Conservation (phyloP, 1,284 basidiomycete genomes). For the Mycena citricolor region DNA sequence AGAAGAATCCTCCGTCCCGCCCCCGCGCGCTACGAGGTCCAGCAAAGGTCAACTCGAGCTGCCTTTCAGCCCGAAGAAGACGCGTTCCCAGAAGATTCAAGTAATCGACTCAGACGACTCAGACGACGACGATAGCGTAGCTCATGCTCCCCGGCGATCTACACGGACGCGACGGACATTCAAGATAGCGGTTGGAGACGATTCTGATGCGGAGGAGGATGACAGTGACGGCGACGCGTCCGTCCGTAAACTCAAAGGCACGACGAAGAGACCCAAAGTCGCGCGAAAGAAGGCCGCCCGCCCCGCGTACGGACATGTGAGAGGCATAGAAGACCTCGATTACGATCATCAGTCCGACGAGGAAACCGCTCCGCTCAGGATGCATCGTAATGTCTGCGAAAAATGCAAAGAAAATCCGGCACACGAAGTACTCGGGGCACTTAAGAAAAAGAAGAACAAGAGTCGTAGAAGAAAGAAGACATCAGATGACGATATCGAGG, state of each 20-base stretch:
- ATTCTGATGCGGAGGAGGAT: constrained; percentile 31
- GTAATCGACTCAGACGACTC: constrained; percentile 42
- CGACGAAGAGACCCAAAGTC: constrained; percentile 29
- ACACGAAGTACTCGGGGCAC: constrained; percentile 47
- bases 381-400: constrained; percentile 67
- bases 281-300: constrained; percentile 43
- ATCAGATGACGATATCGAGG: constrained; percentile 44
- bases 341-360: constrained; percentile 60
- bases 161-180: constrained; percentile 38
- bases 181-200: constrained; percentile 37
- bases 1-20: constrained; percentile 23
- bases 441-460: constrained; percentile 40
- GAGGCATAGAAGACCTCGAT: constrained; percentile 55
- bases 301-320: constrained; percentile 69
- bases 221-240: constrained; percentile 30
- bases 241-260: constrained; percentile 23
- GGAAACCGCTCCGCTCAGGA: constrained; percentile 50
- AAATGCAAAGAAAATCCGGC: constrained; percentile 65
- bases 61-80: constrained; percentile 66
- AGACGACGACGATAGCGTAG: constrained; percentile 33
- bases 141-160: constrained; percentile 34
- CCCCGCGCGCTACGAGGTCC: constrained; percentile 33
- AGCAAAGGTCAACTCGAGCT: constrained; percentile 31
- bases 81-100: constrained; percentile 40
- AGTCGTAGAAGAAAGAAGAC: constrained; percentile 44